phyloP scores from a whole-genome alignment of 2,329 filamentous ascomycete species.

The Aspergillus sp. region DNA sequence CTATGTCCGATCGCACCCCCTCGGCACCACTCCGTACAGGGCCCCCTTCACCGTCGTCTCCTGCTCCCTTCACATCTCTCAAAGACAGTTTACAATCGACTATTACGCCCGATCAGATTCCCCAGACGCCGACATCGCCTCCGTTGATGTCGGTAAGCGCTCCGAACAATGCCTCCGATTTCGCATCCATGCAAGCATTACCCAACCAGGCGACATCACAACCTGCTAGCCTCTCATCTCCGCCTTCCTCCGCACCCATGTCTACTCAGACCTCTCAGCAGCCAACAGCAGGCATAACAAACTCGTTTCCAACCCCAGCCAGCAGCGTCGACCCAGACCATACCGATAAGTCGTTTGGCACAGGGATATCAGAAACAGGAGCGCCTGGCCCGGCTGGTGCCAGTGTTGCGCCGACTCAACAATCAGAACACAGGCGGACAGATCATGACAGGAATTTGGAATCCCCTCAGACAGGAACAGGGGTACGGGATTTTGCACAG shows the following conservation, averaged over 20 bases:
- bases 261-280: conserved; percentile 45
- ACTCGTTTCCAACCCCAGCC: conserved; percentile 47
- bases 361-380: conserved; percentile 21
- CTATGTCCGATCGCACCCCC: conserved; percentile 41
- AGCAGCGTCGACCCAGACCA: conserved; percentile 44
- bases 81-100: conserved; percentile 35
- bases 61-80: conserved; percentile 36
- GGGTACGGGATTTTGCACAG: conserved; percentile 23
- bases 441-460: conserved; percentile 35
- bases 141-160: conserved; percentile 52
- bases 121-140: conserved; percentile 44
- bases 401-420: conserved; percentile 18
- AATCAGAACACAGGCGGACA: conserved; percentile 32
- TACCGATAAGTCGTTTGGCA: conserved; percentile 30
- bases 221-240: conserved; percentile 41
- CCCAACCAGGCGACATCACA: conserved; percentile 45
- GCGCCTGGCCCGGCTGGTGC: conserved; percentile 15
- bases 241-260: conserved; percentile 43
- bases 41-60: conserved; percentile 46
- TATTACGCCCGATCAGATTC: conserved; percentile 33
- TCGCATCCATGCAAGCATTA: conserved; percentile 46
- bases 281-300: conserved; percentile 38
- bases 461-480: conserved; percentile 17
- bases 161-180: conserved; percentile 49
- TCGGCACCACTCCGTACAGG: conserved; percentile 36